Percentiles rank a stretch among this genome's conserved stretches.
Evolutionary conservation across 176 grass and related monocot species (phyloP).

Genomic region (Musa itinerans): DNA sequence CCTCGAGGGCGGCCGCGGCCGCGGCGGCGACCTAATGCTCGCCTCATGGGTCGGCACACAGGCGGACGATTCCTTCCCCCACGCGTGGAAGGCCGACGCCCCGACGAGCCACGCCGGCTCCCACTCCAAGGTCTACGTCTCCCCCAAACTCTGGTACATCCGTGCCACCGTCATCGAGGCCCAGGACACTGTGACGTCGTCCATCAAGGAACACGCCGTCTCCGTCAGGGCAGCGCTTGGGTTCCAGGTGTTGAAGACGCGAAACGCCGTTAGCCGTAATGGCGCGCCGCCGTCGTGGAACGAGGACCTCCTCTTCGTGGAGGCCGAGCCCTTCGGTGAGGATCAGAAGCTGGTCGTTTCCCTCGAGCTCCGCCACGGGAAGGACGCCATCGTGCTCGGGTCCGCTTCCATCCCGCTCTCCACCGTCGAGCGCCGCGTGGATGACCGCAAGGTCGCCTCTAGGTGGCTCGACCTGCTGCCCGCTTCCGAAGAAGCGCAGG

Average conservation of each 20-base stretch:
- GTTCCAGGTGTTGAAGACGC: constrained; percentile 52
- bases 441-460: constrained; percentile 75
- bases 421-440: constrained; percentile 62
- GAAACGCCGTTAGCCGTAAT: constrained; percentile 36
- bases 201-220: constrained; percentile 50
- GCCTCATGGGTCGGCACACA: constrained; percentile 89
- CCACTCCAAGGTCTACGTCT: constrained; percentile 70
- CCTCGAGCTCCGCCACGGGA: constrained; percentile 69
- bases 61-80: constrained; percentile 76
- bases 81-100: constrained; percentile 82
- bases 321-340: constrained; percentile 60
- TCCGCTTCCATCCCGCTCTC: constrained; percentile 46
- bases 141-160: constrained; percentile 83
- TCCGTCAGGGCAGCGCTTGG: constrained; percentile 48
- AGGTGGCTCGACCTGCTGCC: constrained; percentile 73
- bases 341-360: constrained; percentile 54
- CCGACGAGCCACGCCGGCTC: constrained; percentile 26
- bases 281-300: constrained; percentile 75
- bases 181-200: constrained; percentile 54
- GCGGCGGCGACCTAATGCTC: constrained; percentile 66
- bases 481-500: constrained; percentile 32
- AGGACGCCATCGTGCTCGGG: constrained; percentile 51
- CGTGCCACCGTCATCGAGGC: constrained; percentile 74
- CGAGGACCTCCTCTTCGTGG: constrained; percentile 81
- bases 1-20: constrained; percentile 49